Percentiles rank a stretch among this genome's conserved stretches.
Conservation (phyloP, 352 stramenopile species). For the Pythium graminicola region DNA sequence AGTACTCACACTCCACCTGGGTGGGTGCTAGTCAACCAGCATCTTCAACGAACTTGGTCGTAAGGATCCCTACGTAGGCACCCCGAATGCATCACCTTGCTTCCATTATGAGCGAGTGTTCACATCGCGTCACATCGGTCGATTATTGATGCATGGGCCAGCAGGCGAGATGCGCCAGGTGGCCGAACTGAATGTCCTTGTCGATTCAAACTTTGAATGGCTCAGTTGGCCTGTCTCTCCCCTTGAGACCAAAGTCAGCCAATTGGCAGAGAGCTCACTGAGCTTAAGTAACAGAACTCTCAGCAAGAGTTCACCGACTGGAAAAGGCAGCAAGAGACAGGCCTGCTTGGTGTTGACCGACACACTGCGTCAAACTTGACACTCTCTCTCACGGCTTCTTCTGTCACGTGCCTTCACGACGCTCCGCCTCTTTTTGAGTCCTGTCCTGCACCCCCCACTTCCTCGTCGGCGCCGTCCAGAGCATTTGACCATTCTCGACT, state of each 20-base stretch:
- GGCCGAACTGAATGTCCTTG: constrained; percentile 2
- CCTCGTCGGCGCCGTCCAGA: constrained; percentile 4
- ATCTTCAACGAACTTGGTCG: too few relatives aligned
- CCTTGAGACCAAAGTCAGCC: neutral
- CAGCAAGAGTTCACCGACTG: constrained; percentile 1
- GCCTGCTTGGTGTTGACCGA: neutral
- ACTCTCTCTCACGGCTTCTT: constrained; percentile 4
- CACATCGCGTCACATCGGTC: too few relatives aligned
- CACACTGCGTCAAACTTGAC: neutral
- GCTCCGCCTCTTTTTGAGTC: constrained; percentile 11
- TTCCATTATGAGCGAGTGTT: too few relatives aligned
- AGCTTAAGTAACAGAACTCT: neutral
- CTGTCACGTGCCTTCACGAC: neutral
- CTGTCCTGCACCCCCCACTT: neutral
- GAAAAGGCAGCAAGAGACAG: neutral
- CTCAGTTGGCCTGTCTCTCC: neutral
- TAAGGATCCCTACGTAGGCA: too few relatives aligned
- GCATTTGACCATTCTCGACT: neutral
- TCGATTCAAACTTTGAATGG: neutral
- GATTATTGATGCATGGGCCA: neutral
- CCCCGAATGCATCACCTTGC: too few relatives aligned
- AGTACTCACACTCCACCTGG: too few relatives aligned
- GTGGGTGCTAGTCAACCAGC: too few relatives aligned
- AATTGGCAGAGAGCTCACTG: constrained; percentile 18
- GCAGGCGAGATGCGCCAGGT: neutral